Conservation (phyloP, 768 basidiomycete genomes). For the Gymnopilus junonius region DNA sequence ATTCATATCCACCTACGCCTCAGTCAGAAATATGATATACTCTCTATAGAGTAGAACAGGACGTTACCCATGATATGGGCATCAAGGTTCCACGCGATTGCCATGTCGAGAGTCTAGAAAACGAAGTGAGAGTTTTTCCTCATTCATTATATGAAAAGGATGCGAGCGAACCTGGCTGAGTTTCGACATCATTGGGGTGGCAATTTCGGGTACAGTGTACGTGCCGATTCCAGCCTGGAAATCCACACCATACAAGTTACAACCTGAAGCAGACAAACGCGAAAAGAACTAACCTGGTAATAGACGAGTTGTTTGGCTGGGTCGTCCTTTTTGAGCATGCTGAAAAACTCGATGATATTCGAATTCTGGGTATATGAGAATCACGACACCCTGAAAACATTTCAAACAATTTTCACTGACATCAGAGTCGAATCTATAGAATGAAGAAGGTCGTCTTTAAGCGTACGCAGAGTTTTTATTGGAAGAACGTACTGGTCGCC, state of each 20-base stretch:
- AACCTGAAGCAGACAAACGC: not conserved
- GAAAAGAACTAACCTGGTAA: conserved; percentile 32
- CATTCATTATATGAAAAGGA: not conserved
- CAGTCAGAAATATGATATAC: not conserved
- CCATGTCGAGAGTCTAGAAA: conserved; percentile 44
- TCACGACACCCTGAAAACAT: too few relatives aligned
- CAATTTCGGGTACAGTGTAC: conserved; percentile 45
- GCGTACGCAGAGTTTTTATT: not conserved
- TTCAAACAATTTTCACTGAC: conserved; percentile 7
- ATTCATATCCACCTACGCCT: conserved; percentile 52
- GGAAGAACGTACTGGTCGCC: conserved; percentile 43
- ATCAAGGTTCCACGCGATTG: conserved; percentile 52
- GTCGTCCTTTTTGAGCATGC: conserved; percentile 39
- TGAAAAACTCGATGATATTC: conserved; percentile 43
- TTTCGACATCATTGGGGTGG: conserved; percentile 44
- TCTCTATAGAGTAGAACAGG: not conserved
- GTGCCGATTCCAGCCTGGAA: conserved; percentile 57
- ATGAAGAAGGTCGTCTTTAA: not conserved
- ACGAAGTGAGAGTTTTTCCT: not conserved
- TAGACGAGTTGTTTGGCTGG: conserved; percentile 39
- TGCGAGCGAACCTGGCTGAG: conserved; percentile 39
- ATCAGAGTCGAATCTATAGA: conserved; percentile 24
- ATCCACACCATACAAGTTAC: not conserved
- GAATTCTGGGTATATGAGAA: conserved; percentile 34
- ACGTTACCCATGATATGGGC: conserved; percentile 53